phyloP scores from a whole-genome alignment of 768 basidiomycete species.

The Cubamyces sp. region DNA sequence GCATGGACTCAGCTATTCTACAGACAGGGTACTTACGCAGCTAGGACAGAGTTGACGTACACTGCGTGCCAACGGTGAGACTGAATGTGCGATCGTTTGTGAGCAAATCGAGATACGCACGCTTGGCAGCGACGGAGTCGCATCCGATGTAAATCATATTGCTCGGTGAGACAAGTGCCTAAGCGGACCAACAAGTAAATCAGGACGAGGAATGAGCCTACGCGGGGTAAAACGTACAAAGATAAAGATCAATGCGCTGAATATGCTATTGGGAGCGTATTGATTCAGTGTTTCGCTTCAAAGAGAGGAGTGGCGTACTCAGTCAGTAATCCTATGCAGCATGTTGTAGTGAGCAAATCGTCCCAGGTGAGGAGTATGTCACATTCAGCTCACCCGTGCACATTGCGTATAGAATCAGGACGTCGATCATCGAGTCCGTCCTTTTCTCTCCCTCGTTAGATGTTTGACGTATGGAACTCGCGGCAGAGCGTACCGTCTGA shows the following conservation, averaged over 20 bases:
- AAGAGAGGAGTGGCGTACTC: background rate
- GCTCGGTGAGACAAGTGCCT: background rate
- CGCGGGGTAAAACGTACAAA: background rate
- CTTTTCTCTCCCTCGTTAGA: background rate
- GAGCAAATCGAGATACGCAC: background rate
- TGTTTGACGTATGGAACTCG: conserved; percentile 7
- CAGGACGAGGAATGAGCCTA: background rate
- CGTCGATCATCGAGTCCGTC: background rate
- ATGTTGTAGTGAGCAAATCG: too few species aligned
- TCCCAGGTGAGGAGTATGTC: background rate
- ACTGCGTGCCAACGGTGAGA: background rate
- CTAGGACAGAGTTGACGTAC: background rate
- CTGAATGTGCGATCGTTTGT: background rate
- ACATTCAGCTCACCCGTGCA: background rate
- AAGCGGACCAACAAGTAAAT: background rate
- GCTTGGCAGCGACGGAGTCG: background rate
- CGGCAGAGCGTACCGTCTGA: background rate
- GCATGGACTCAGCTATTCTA: too few species aligned
- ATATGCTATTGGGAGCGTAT: background rate
- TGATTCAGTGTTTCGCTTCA: background rate
- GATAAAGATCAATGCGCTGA: background rate
- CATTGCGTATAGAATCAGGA: background rate
- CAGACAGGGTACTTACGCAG: background rate
- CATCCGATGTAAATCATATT: background rate
- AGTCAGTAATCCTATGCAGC: background rate